These are phyloP conservation scores for Amauroascus niger DNA, from an alignment of 2,329 filamentous ascomycete genomes.

Conservation along the genomic window DNA sequence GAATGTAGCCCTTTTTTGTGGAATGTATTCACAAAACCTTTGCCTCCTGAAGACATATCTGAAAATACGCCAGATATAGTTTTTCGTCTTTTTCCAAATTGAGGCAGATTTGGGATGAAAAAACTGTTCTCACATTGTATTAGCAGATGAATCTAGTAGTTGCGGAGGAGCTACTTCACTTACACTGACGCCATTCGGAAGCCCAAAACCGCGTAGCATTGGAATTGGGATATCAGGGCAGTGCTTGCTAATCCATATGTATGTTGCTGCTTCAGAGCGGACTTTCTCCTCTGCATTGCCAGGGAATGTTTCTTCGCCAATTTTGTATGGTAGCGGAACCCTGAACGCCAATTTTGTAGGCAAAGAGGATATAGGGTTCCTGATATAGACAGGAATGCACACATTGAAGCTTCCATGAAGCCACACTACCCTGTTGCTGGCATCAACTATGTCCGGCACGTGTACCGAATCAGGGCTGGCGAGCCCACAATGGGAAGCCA, in stretches of 20 bases:
- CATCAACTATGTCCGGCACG: constrained; percentile 10
- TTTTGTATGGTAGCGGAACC: constrained; percentile 15
- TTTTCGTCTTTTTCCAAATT: constrained; percentile 13
- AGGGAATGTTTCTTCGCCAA: constrained; percentile 18
- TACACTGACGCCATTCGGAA: constrained; percentile 18
- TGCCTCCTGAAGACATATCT: not conserved
- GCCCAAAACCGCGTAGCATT: constrained; percentile 19
- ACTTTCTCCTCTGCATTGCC: constrained; percentile 21
- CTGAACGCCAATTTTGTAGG: constrained; percentile 13
- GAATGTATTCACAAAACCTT: constrained; percentile 9
- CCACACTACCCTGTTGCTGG: constrained; percentile 8
- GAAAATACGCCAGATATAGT: constrained; percentile 11
- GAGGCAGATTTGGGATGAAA: constrained; percentile 8
- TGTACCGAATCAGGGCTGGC: constrained; percentile 10
- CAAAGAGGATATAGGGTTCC: not conserved
- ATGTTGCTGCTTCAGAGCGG: constrained; percentile 20
- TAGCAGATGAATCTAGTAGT: not conserved
- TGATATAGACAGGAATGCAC: constrained; percentile 15
- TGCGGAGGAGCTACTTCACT: not conserved
- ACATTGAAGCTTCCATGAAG: constrained; percentile 17
- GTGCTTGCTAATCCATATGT: constrained; percentile 19
- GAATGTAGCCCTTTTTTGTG: constrained; percentile 8
- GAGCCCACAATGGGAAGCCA: constrained; percentile 16
- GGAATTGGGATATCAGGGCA: constrained; percentile 19
- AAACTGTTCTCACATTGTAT: constrained; percentile 9